A percentile compares a stretch with the other conserved stretches of the same genome.
Evolutionary conservation across 768 basidiomycete species (phyloP).

Genomic region (Pilatotrama ljubarskyi): DNA sequence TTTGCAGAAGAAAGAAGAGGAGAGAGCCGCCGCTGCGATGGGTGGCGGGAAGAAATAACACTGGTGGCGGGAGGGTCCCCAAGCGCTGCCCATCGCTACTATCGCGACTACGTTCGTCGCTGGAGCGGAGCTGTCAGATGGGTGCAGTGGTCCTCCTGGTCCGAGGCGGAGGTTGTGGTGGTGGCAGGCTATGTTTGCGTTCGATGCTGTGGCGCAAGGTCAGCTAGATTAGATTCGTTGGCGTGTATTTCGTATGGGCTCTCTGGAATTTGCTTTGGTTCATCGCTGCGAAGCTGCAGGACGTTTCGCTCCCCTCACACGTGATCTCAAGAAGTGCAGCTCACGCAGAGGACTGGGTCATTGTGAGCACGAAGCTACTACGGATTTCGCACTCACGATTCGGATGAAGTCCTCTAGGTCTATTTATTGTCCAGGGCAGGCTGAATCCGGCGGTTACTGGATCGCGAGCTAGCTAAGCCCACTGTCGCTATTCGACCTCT

Average conservation of each 20-base stretch:
- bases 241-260: slow-evolving; percentile 9
- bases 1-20: slow-evolving; percentile 35
- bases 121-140: not conserved
- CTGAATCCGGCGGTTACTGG: no score
- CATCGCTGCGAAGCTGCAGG: not conserved
- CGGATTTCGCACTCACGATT: no score
- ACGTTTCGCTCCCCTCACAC: not conserved
- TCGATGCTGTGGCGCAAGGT: slow-evolving; percentile 1
- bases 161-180: not conserved
- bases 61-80: slow-evolving; percentile 23
- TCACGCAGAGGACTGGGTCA: no score
- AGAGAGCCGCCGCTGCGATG: slow-evolving; percentile 26
- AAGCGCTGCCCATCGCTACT: not conserved
- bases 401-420: no score
- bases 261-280: not conserved
- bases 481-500: no score
- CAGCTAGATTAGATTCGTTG: slow-evolving; percentile 6
- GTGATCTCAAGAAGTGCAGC: not conserved
- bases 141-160: slow-evolving; percentile 6
- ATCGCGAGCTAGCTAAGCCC: no score
- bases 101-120: not conserved
- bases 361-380: no score
- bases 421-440: no score
- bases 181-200: not conserved
- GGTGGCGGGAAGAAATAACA: slow-evolving; percentile 31